Evolutionary conservation across 345 rosid genomes (phyloP).

Genomic region (Citrus mangshanensis): DNA sequence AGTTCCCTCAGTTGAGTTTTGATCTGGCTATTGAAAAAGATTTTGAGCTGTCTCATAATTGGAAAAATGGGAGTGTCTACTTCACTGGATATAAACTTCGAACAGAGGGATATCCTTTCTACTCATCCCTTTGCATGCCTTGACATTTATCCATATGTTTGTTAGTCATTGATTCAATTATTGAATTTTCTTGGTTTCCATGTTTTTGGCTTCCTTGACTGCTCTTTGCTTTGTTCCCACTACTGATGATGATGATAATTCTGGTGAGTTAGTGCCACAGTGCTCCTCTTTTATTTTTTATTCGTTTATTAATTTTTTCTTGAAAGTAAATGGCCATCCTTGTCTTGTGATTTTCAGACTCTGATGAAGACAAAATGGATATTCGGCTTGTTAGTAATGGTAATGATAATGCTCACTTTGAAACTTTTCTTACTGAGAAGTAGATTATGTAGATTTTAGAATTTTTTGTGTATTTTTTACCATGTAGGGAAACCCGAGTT

Average conservation of each 20-base stretch:
- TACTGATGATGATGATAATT: neutral
- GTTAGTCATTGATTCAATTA: neutral
- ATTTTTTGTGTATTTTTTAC: neutral
- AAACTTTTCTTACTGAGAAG: neutral
- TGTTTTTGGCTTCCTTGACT: slow-evolving; percentile 29
- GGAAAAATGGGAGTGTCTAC: slow-evolving; percentile 67
- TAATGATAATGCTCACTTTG: slow-evolving; percentile 3
- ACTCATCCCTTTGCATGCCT: neutral
- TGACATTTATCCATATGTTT: neutral
- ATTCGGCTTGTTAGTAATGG: slow-evolving; percentile 24
- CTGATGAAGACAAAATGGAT: slow-evolving; percentile 23
- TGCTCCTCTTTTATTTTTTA: neutral
- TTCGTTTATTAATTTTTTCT: neutral
- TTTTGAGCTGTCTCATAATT: slow-evolving; percentile 62
- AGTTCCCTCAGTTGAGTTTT: slow-evolving; percentile 52
- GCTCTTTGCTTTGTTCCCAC: slow-evolving; percentile 9
- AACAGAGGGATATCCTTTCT: slow-evolving; percentile 49
- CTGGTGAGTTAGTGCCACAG: slow-evolving; percentile 16
- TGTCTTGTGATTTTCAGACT: slow-evolving; percentile 12
- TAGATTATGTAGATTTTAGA: neutral
- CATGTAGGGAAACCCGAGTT: slow-evolving; percentile 27
- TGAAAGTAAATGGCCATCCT: neutral
- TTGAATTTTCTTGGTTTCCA: slow-evolving; percentile 8
- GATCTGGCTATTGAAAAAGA: slow-evolving; percentile 54
- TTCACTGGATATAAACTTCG: slow-evolving; percentile 57